Evolutionary conservation across 306 rosid genomes (phyloP), one percentile per base, ranked within the genome.

Genomic region (Sechiopsis laciniata): DNA sequence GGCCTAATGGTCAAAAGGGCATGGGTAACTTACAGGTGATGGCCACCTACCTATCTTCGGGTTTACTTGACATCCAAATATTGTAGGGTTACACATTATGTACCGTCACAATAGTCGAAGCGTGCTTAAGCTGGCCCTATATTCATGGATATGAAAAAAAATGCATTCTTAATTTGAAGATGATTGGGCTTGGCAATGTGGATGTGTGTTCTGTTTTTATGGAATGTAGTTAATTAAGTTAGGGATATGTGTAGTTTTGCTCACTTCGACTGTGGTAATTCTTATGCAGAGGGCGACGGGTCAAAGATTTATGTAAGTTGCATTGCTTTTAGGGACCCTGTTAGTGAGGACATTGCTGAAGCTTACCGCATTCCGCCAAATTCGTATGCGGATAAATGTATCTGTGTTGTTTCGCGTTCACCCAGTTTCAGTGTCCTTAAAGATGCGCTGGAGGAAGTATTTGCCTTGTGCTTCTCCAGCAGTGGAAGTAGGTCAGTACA

Each of bases 341-440:
- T 94, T 17, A 83, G 95, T 61, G 97, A 94, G 81, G 99, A 94
- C 78, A 83, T 94, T 82, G 91, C 89, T 5, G 95, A 89, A 79
- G 97, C 99, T 68, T 91, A 94, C 78, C 87, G 80, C 75, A 85
- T 94, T 80, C 92, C 86, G 51, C 85, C 95, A 58, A 94, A 91
- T 84, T 88, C 97, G 53, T 94, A 81, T 83, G 97, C 99, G 66
- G 97, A 94, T 82, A 94, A 94, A 84, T 94, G 99, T 82, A 94
- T 94, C 82, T 94, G 99, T 82, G 80, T 94, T 61, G 96, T 94
- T 83, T 94, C 99, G 7, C 99, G 96, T 82, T 88, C 84, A 0
- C 96, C 99, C 9, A 89, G 95, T 84, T 91, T 94, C 80, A 79
- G 76, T 11, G 79, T 86, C 29, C 86, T 91, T 67, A 85, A 82